Evolutionary conservation across 2,329 filamentous ascomycete genomes (phyloP).

Genomic region (Fusarium sp.): DNA sequence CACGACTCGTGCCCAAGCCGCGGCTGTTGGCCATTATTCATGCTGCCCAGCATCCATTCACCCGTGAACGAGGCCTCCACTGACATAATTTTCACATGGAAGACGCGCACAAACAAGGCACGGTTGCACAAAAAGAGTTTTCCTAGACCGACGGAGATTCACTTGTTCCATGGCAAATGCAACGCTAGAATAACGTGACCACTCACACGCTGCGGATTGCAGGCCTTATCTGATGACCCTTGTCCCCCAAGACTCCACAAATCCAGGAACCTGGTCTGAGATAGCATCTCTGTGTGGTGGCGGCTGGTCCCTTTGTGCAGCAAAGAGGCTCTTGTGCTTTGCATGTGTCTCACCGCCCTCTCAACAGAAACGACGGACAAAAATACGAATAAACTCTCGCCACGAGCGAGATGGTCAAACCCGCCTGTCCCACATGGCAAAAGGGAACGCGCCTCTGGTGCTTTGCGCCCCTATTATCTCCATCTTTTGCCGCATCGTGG

Average conservation of each 20-base stretch:
- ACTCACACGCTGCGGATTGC: conserved; percentile 22
- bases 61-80: not conserved
- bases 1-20: not conserved
- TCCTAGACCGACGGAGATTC: conserved; percentile 10
- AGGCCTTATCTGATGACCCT: conserved; percentile 22
- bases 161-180: conserved; percentile 28
- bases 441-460: too few species aligned
- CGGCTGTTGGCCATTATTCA: not conserved
- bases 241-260: conserved; percentile 19
- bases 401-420: too few species aligned
- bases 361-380: conserved; percentile 1
- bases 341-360: not conserved
- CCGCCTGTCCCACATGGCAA: not conserved
- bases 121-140: not conserved
- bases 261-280: conserved; percentile 33
- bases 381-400: too few species aligned
- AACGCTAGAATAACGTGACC: conserved; percentile 37
- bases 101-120: not conserved
- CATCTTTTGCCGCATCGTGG: conserved; percentile 47
- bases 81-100: conserved; percentile 4
- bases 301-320: not conserved
- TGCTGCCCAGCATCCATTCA: not conserved
- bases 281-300: not conserved
- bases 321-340: not conserved
- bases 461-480: conserved; percentile 11